Base-by-base conservation (phyloP, 75 land plant species). In the Pinus albicaulis region DNA sequence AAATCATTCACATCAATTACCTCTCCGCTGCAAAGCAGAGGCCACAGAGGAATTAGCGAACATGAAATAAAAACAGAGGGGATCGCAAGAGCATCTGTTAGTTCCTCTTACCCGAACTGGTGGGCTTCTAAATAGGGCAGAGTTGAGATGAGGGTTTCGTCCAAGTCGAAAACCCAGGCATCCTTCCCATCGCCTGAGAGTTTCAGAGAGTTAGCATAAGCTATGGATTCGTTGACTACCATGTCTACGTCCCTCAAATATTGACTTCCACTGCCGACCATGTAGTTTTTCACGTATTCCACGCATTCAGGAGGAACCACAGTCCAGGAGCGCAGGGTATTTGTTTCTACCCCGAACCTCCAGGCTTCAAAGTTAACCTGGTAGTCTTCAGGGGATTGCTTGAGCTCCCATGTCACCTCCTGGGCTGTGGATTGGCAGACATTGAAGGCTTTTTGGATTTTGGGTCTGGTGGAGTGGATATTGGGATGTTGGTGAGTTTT, bases 101-200 rank as follows among this genome's bases (percentile, higher is more conserved):
- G 10, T 24, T n/a, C 22, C 3, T 2, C 26, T 16, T 85, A 90
- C 92, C 92, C 92, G 60, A 56, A 90, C 38, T 70, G 75, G 73
- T 85, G 79, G 23, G 55, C 24, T 24, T 62, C 77, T 69, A 93
- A 93, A 70, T 83, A 91, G 1, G 92, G 91, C 23, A 91, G 58
- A 79, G 88, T 93, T 8, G 94, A 91, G 53, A 95, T 86, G 71
- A 85, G 72, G 0, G 97, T 95, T 77, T 95, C 98, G 75, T 95
- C 97, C 59, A 89, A 64, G 53, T 95, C 98, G 76, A 95, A 90
- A n/a, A 95, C 82, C 93, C 98, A 91, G 12, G 79, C 90, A 59
- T 92, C 92, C 87, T 34, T 80, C 14, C 92, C 84, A 56, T 81
- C 83, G 31, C 80, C 83, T 31, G 59, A 57, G 58, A 83, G 1